These are phyloP conservation scores for Craterostigma plantagineum DNA, from an alignment of 257 asterid species.

Conservation along the genomic window DNA sequence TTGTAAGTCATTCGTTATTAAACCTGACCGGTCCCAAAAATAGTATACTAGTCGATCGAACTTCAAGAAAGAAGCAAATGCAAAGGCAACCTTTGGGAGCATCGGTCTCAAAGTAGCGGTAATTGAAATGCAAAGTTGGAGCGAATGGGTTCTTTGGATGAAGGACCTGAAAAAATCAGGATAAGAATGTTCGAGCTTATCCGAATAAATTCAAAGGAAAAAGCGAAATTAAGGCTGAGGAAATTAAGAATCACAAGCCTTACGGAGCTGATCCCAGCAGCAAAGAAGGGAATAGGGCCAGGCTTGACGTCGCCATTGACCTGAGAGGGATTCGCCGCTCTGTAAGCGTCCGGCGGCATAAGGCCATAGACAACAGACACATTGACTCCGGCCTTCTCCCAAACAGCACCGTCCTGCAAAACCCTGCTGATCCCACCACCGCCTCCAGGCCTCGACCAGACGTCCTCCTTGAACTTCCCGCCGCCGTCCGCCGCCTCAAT, in stretches of 20 bases:
- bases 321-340: conserved; percentile 73
- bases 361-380: conserved; percentile 93
- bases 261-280: conserved; percentile 98
- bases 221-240: background rate
- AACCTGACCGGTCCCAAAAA: too few species aligned
- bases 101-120: conserved; percentile 92
- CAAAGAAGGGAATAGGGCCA: conserved; percentile 86
- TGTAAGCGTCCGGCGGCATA: conserved; percentile 98
- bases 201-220: background rate
- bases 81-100: conserved; percentile 91
- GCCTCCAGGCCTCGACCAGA: conserved; percentile 97
- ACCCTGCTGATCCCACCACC: conserved; percentile 99
- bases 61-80: conserved; percentile 1
- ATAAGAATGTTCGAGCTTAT: background rate
- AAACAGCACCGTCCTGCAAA: conserved; percentile 76
- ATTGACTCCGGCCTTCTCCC: conserved; percentile 96
- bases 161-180: conserved; percentile 51
- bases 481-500: conserved; percentile 64
- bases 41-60: too few species aligned
- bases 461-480: conserved; percentile 67
- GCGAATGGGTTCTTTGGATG: conserved; percentile 98
- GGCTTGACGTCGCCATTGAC: conserved; percentile 40
- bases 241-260: conserved; percentile 2
- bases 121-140: conserved; percentile 88
- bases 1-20: too few species aligned